Conservation (phyloP, 495 filamentous ascomycete genomes). For the Pyronema omphalodes region DNA sequence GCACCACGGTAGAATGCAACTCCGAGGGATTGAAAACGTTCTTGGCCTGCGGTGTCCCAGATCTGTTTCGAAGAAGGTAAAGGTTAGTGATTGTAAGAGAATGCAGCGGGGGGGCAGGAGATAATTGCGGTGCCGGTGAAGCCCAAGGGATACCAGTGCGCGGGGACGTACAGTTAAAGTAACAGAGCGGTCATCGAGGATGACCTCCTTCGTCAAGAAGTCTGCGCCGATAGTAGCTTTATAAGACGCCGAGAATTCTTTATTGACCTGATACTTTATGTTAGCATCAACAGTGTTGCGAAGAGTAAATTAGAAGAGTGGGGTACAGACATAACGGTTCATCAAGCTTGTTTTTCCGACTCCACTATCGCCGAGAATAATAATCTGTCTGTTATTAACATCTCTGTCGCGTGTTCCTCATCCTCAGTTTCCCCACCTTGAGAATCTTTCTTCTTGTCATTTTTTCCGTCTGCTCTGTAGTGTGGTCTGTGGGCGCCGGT, state of each 20-base stretch:
- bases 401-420: slow-evolving; percentile 13
- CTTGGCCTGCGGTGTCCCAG: slow-evolving; percentile 96
- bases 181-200: slow-evolving; percentile 88
- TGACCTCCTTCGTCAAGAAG: slow-evolving; percentile 91
- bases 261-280: slow-evolving; percentile 60
- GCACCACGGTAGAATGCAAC: slow-evolving; percentile 96
- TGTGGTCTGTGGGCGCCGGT: background rate
- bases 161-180: slow-evolving; percentile 72
- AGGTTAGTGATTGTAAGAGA: background rate
- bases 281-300: background rate
- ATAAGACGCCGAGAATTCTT: slow-evolving; percentile 97
- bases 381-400: slow-evolving; percentile 43
- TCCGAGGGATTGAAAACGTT: slow-evolving; percentile 90
- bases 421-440: too few relatives aligned
- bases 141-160: background rate
- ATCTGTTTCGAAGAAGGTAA: slow-evolving; percentile 34
- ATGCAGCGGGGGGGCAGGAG: background rate
- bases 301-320: background rate
- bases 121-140: background rate
- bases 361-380: slow-evolving; percentile 93
- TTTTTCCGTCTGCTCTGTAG: slow-evolving; percentile 9
- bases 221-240: slow-evolving; percentile 98
- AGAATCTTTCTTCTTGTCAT: too few relatives aligned
- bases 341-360: slow-evolving; percentile 98
- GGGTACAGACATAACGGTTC: slow-evolving; percentile 81